Evolutionary conservation across 2,329 filamentous ascomycete genomes (phyloP).

Genomic region (Aurifilum marmelostoma): DNA sequence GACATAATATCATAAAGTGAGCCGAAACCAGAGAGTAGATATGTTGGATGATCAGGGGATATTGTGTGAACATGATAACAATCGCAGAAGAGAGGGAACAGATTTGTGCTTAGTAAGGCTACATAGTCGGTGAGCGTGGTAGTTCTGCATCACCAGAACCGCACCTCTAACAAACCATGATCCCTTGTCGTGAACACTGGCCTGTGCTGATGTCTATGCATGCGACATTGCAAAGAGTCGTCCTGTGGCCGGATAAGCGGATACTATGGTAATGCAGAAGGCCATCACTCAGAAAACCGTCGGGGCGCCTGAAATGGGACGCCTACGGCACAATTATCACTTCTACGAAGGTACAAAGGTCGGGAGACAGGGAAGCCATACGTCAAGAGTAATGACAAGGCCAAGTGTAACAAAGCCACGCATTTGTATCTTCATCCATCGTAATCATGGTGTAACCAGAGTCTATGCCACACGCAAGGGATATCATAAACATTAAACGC

Average conservation of each 20-base stretch:
- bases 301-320: background rate
- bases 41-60: background rate
- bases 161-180: background rate
- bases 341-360: background rate
- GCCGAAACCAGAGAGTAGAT: background rate
- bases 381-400: background rate
- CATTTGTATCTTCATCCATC: constrained; percentile 14
- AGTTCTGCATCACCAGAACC: background rate
- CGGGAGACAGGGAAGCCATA: background rate
- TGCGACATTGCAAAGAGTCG: background rate
- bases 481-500: constrained; percentile 31
- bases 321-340: background rate
- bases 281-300: background rate
- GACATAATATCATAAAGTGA: background rate
- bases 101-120: background rate
- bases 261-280: background rate
- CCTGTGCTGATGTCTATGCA: background rate
- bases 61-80: background rate
- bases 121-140: background rate
- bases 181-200: background rate
- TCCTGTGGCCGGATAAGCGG: background rate
- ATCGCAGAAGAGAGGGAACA: background rate
- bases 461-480: constrained; percentile 27
- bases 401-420: background rate
- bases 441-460: constrained; percentile 18